Evolutionary conservation across 2,329 filamentous ascomycete genomes (phyloP).

Genomic region (Bipolaris victoriae): DNA sequence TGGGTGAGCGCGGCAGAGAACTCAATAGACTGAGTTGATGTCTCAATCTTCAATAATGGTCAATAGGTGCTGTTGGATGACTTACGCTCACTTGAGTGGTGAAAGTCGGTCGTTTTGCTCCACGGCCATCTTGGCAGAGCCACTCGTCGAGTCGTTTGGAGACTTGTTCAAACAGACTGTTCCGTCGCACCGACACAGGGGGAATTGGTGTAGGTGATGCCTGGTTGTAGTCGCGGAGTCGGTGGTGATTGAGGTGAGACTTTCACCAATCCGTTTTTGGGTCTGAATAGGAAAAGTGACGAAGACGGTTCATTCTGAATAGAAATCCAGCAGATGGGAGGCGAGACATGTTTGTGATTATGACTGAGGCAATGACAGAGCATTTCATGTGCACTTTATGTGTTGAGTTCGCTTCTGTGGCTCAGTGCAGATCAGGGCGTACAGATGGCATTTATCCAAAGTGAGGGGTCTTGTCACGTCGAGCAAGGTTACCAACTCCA

Average conservation of each 20-base stretch:
- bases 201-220: not conserved
- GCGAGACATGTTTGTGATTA: slow-evolving; percentile 23
- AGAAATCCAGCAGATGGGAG: slow-evolving; percentile 18
- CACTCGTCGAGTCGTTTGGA: slow-evolving; percentile 6
- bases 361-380: not conserved
- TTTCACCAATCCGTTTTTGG: slow-evolving; percentile 31
- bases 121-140: not conserved
- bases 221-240: slow-evolving; percentile 2
- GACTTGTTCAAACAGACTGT: slow-evolving; percentile 13
- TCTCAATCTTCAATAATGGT: slow-evolving; percentile 33
- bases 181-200: slow-evolving; percentile 8
- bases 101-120: slow-evolving; percentile 17
- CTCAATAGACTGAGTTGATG: slow-evolving; percentile 16
- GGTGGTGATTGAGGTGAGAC: slow-evolving; percentile 27
- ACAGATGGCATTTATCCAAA: slow-evolving; percentile 6
- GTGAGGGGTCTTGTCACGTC: not conserved
- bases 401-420: slow-evolving; percentile 1
- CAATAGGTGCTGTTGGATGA: slow-evolving; percentile 29
- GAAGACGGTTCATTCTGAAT: slow-evolving; percentile 26
- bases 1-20: not conserved
- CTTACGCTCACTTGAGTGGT: slow-evolving; percentile 16
- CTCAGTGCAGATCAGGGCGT: slow-evolving; percentile 6
- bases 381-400: not conserved
- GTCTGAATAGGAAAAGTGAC: slow-evolving; percentile 41
- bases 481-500: not conserved